Conservation (phyloP, 2,329 filamentous ascomycete genomes). For the Immersiporthe knoxdaviesiana region DNA sequence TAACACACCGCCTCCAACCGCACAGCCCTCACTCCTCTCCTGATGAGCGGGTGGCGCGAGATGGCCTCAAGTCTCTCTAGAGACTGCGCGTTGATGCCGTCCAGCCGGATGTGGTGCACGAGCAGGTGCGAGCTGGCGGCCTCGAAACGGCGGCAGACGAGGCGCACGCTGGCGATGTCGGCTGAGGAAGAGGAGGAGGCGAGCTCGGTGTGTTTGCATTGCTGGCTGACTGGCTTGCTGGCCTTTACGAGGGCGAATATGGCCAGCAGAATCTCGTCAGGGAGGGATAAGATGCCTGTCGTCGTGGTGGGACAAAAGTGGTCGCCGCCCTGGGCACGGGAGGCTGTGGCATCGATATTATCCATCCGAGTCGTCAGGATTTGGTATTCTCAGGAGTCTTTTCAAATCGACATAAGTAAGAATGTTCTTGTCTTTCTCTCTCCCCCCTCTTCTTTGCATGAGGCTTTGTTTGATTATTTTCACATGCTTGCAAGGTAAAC, state of each 20-base stretch:
- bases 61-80: constrained; percentile 23
- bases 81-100: constrained; percentile 12
- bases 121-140: constrained; percentile 25
- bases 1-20: constrained; percentile 17
- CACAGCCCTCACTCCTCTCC: constrained; percentile 12
- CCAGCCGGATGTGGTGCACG: constrained; percentile 15
- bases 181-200: constrained; percentile 15
- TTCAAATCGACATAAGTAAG: not conserved
- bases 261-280: constrained; percentile 21
- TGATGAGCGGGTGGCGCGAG: constrained; percentile 19
- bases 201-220: not conserved
- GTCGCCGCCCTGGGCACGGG: not conserved
- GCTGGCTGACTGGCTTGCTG: constrained; percentile 14
- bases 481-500: not conserved
- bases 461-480: too few relatives aligned
- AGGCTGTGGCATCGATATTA: not conserved
- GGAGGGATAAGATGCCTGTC: constrained; percentile 21
- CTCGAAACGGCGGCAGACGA: constrained; percentile 22
- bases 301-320: not conserved
- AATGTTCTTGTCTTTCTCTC: not conserved
- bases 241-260: constrained; percentile 20
- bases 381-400: too few relatives aligned
- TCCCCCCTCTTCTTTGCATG: too few relatives aligned
- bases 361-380: too few relatives aligned
- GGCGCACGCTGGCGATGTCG: constrained; percentile 18